These are phyloP conservation scores for Vachellia pachyceras DNA, from an alignment of 306 rosid species.

Conservation along the genomic window DNA sequence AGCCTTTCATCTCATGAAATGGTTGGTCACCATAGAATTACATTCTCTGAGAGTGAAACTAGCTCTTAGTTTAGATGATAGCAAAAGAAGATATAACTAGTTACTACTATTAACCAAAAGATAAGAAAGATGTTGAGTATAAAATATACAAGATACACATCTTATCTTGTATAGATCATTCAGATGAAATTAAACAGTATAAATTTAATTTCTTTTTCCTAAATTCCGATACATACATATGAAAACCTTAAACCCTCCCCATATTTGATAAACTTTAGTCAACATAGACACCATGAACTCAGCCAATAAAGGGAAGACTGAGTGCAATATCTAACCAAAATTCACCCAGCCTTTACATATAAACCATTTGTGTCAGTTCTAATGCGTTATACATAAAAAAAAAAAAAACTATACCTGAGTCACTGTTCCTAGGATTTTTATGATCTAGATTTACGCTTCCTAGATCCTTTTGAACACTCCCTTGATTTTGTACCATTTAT, in stretches of 20 bases:
- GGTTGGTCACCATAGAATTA: neutral
- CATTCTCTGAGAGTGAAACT: neutral
- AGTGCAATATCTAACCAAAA: constrained; percentile 86
- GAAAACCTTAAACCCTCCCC: neutral
- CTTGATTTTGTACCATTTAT: constrained; percentile 56
- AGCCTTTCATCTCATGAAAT: neutral
- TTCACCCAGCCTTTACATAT: constrained; percentile 71
- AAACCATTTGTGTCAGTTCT: constrained; percentile 36
- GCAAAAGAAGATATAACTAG: neutral
- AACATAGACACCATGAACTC: constrained; percentile 26
- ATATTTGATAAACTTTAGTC: neutral
- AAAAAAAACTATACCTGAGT: constrained; percentile 40
- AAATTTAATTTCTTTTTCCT: neutral
- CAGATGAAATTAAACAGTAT: neutral
- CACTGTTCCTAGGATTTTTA: constrained; percentile 43
- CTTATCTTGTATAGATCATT: neutral
- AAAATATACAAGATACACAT: neutral
- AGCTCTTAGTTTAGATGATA: constrained; percentile 31
- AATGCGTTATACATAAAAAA: constrained; percentile 6
- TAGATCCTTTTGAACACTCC: constrained; percentile 77
- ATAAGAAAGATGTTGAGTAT: neutral
- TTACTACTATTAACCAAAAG: neutral
- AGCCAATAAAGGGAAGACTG: constrained; percentile 38
- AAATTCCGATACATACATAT: neutral
- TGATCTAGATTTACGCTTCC: constrained; percentile 53